These are phyloP conservation scores for Polygonum aviculare DNA, from an alignment of 148 eudicot species.

Conservation along the genomic window DNA sequence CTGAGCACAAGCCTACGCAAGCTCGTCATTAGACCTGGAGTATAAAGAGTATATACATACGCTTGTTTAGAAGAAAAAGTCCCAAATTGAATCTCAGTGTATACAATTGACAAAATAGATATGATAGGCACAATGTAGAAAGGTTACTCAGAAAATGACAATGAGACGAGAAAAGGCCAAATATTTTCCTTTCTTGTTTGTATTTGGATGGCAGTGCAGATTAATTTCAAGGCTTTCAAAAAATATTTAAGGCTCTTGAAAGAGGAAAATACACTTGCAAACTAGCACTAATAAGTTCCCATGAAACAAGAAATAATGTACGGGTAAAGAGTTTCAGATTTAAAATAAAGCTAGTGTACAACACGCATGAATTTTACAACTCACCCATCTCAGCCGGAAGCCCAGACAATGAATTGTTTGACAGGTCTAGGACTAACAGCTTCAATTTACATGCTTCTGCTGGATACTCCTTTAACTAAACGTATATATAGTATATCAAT, in stretches of 20 bases:
- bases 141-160: background rate
- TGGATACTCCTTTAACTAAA: constrained; percentile 80
- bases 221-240: background rate
- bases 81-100: background rate
- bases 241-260: background rate
- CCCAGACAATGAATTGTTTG: constrained; percentile 91
- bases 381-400: constrained; percentile 96
- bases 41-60: background rate
- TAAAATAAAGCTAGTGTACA: background rate
- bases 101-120: background rate
- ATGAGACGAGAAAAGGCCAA: background rate
- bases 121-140: background rate
- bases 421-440: constrained; percentile 73
- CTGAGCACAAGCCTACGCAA: constrained; percentile 80
- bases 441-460: constrained; percentile 79
- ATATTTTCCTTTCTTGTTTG: background rate
- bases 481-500: background rate
- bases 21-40: constrained; percentile 71
- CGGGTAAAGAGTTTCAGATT: background rate
- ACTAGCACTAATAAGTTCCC: background rate
- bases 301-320: too few relatives aligned
- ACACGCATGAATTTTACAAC: constrained; percentile 2
- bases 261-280: background rate
- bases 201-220: background rate
- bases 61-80: background rate